Evolutionary conservation across 768 basidiomycete species (phyloP).

Genomic region (Tricholoma matsutake): DNA sequence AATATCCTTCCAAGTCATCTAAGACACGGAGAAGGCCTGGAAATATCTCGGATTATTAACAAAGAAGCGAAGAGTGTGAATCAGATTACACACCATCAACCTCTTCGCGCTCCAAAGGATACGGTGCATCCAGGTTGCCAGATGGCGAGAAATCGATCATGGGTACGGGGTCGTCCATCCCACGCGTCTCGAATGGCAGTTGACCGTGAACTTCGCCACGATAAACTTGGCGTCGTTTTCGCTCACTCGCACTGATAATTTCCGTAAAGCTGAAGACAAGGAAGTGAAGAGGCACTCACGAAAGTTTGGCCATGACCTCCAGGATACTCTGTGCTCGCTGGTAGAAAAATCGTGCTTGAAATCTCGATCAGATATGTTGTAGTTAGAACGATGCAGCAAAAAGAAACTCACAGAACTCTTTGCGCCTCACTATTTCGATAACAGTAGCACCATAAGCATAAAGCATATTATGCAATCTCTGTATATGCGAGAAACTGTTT

Average conservation of each 20-base stretch:
- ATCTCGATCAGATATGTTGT: constrained; percentile 2
- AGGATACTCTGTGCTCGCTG: constrained; percentile 77
- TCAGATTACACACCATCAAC: constrained; percentile 56
- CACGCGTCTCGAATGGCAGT: constrained; percentile 80
- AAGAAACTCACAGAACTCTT: constrained; percentile 71
- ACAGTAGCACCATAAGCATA: constrained; percentile 92
- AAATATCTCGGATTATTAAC: constrained; percentile 13
- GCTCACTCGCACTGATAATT: constrained; percentile 60
- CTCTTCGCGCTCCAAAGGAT: constrained; percentile 69
- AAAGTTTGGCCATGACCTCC: constrained; percentile 84
- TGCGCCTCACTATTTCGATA: constrained; percentile 85
- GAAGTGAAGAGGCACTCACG: constrained; percentile 47
- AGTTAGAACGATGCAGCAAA: background rate
- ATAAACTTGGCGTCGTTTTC: constrained; percentile 82
- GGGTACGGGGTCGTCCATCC: constrained; percentile 80
- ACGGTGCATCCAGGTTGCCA: constrained; percentile 57
- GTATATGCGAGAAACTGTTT: constrained; percentile 88
- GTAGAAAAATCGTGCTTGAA: constrained; percentile 72
- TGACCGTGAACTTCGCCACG: constrained; percentile 80
- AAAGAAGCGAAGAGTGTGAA: constrained; percentile 14
- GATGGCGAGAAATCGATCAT: constrained; percentile 76
- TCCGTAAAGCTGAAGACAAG: constrained; percentile 2
- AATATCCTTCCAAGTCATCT: constrained; percentile 61
- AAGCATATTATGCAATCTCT: constrained; percentile 82
- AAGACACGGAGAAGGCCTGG: constrained; percentile 60